These are phyloP conservation scores for Rhodomyrtus psidioides DNA, from an alignment of 441 rosid genomes.

Conservation along the genomic window DNA sequence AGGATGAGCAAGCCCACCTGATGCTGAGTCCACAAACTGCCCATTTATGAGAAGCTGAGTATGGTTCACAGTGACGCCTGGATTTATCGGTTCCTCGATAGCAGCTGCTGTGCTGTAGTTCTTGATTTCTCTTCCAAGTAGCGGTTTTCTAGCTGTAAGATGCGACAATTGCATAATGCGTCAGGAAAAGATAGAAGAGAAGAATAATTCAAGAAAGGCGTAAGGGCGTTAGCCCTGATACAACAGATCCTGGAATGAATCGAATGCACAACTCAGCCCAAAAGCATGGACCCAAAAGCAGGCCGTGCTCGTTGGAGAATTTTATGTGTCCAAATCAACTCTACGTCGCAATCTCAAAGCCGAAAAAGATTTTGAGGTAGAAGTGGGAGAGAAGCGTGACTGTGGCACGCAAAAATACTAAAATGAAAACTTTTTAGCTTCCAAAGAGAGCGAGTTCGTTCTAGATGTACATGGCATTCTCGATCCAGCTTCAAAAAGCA, in stretches of 20 bases:
- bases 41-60: conserved; percentile 74
- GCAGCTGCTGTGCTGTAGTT: conserved; percentile 47
- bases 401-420: neutral
- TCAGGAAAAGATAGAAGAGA: neutral
- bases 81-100: conserved; percentile 43
- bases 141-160: conserved; percentile 33
- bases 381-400: neutral
- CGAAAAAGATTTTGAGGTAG: neutral
- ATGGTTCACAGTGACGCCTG: conserved; percentile 46
- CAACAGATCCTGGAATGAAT: neutral
- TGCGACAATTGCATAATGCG: neutral
- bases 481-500: neutral
- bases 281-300: neutral
- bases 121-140: conserved; percentile 19
- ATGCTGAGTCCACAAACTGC: conserved; percentile 62
- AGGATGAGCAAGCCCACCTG: conserved; percentile 36
- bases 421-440: neutral
- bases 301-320: neutral
- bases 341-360: neutral
- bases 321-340: neutral
- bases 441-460: neutral
- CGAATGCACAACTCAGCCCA: neutral
- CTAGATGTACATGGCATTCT: neutral
- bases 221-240: neutral
- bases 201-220: neutral